Base-by-base conservation (phyloP, 2,329 filamentous ascomycete species). In the Aplosporella prunicola region DNA sequence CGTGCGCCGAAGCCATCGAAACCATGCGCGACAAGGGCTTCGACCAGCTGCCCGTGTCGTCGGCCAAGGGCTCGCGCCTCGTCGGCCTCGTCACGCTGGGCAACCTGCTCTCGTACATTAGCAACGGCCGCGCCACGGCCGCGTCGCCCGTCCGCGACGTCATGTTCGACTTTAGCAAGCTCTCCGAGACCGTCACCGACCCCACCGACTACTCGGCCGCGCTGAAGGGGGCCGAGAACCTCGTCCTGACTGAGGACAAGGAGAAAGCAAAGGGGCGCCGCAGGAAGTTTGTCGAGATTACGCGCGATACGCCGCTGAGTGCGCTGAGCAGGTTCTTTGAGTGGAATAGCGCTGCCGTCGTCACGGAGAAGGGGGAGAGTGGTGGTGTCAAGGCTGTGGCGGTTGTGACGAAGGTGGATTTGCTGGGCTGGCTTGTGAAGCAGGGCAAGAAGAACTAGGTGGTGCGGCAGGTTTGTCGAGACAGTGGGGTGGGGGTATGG, bases 21-120 rank as follows among this genome's bases (percentile, higher is more conserved):
- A 88, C 84, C 44, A 96, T 98, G 91, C 85, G 89, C 49, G 91
- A 98, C 55, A 93, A 91, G 67, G 86, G 87, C 45, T 98, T 95
- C 59, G 93, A 98, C 56, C 93, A 98, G 64, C 80, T 98, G 27
- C 91, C 91, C 28, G 91, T 98, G 11, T 79, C 93, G 7, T 72
- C 78, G 1, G 66, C 78, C 13, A 77, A 77, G 44, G 74, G 69
- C 45, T 46, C 49, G 13, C 79, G 77, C 52, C 81, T 98, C 5
- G 86, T 93, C 34, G 91, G 91, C 22, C 76, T 98, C 5, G 83
- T 98, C 25, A 98, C 91, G 0, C 76, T 98, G 18, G 91, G 93
- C 29, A 96, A 98, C 62, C 72, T 96, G 36, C 78, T 98, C 34
- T 88, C 81, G 52, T 91, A 86, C 67, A 82, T 98, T 52, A 88